Conservation (phyloP, 495 filamentous ascomycete species). For the Aspergillus kassunensis region DNA sequence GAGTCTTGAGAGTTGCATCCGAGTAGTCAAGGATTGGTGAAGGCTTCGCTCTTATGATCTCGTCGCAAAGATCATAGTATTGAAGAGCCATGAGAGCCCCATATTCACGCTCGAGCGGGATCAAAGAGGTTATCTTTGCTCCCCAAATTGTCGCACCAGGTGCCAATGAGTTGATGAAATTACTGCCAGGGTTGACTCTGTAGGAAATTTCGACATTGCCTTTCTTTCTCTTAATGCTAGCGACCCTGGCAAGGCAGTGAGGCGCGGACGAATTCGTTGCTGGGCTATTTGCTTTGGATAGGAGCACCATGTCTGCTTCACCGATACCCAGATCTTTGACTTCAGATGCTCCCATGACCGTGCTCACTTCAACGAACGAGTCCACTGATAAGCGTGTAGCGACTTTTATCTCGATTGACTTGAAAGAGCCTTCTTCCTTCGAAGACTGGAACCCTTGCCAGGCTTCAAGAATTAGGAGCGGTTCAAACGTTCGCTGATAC, state of each 20-base stretch:
- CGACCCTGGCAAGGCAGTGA: constrained; percentile 84
- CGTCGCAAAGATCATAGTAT: constrained; percentile 92
- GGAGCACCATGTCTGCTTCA: constrained; percentile 84
- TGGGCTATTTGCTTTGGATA: constrained; percentile 69
- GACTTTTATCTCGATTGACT: constrained; percentile 77
- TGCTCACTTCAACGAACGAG: constrained; percentile 86
- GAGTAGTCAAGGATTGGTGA: constrained; percentile 79
- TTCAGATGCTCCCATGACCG: constrained; percentile 62
- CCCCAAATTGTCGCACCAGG: constrained; percentile 64
- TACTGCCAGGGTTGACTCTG: constrained; percentile 63
- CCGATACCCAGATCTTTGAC: constrained; percentile 66
- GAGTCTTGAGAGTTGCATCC: constrained; percentile 60
- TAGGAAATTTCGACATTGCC: constrained; percentile 77
- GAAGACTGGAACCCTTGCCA: constrained; percentile 91
- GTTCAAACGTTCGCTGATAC: constrained; percentile 88
- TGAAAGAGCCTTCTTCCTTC: constrained; percentile 77
- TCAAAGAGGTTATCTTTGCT: constrained; percentile 82
- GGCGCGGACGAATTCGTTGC: constrained; percentile 56
- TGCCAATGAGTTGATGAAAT: constrained; percentile 47
- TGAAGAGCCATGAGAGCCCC: constrained; percentile 83
- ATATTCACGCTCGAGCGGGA: constrained; percentile 90
- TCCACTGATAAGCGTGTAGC: constrained; percentile 85
- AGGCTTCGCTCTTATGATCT: constrained; percentile 82
- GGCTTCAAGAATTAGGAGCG: constrained; percentile 85
- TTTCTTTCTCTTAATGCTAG: constrained; percentile 73